Evolutionary conservation across 495 filamentous ascomycete genomes (phyloP), one percentile per base, ranked within the genome.

Genomic region (Penicillium bialowiezense): DNA sequence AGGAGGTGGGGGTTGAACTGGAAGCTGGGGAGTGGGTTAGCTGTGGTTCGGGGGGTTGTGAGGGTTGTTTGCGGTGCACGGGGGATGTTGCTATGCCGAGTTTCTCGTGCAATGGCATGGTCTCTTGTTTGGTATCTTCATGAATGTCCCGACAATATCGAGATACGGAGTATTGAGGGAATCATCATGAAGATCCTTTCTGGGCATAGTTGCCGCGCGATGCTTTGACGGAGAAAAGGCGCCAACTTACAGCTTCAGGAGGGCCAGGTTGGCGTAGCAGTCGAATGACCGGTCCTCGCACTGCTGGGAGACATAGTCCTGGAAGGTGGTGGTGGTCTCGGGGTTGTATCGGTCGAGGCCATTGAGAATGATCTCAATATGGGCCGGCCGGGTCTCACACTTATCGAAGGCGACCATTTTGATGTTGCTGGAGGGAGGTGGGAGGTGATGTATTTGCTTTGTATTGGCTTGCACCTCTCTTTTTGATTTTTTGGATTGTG

Each of bases 1-100:
- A 90, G 84, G 58, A 96, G 91, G 81, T 97, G 91, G 17, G 93
- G 92, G 81, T 99, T 99, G 80, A 99, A 96, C 77, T 99, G 95
- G 83, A 97, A 99, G 50, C 95, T 98, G 35, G 17, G 31, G 13
- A 13, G n/a, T 33, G 40, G 35, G 55, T 37, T 21, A 41, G 35
- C 47, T 39, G 48, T 52, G 51, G 28, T 40, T 31, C 48, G n/a
- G 31, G 15, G n/a, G n/a, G n/a, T n/a, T n/a, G n/a, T n/a, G n/a
- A n/a, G n/a, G n/a, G n/a, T n/a, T n/a, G n/a, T n/a, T n/a, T n/a
- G n/a, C n/a, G n/a, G n/a, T n/a, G n/a, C n/a, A 32, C 10, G 29
- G 7, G 9, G 12, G 18, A 13, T 8, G 20, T 17, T 23, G 26
- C 18, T 5, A 49, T 40, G 23, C 12, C 6, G 0, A 15, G 17